These are phyloP conservation scores for Suillus variegatus DNA, from an alignment of 768 basidiomycete genomes.

Conservation along the genomic window DNA sequence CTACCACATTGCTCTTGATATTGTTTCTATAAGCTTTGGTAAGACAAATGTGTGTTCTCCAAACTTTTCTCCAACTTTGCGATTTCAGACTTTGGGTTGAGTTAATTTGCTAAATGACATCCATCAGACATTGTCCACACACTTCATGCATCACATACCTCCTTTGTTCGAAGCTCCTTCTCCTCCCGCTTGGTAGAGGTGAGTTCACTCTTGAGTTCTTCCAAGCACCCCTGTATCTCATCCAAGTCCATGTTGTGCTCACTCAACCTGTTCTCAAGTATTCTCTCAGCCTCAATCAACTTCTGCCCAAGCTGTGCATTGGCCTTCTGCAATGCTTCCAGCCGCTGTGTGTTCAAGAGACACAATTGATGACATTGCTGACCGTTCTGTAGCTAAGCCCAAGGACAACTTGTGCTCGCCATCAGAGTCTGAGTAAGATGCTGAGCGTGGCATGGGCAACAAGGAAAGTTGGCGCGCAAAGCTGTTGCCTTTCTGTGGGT, in stretches of 20 bases:
- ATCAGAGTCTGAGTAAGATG: slow-evolving; percentile 47
- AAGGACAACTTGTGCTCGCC: slow-evolving; percentile 51
- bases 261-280: slow-evolving; percentile 60
- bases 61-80: slow-evolving; percentile 71
- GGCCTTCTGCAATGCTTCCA: slow-evolving; percentile 71
- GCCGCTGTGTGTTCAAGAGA: slow-evolving; percentile 70
- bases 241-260: slow-evolving; percentile 86
- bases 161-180: slow-evolving; percentile 87
- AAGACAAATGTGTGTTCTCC: slow-evolving; percentile 71
- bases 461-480: slow-evolving; percentile 52
- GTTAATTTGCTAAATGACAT: slow-evolving; percentile 53
- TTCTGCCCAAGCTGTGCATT: slow-evolving; percentile 79
- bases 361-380: slow-evolving; percentile 56
- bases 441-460: slow-evolving; percentile 58
- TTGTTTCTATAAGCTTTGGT: slow-evolving; percentile 79
- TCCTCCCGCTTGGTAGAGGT: slow-evolving; percentile 85
- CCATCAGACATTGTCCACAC: slow-evolving; percentile 7
- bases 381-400: slow-evolving; percentile 63
- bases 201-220: slow-evolving; percentile 78
- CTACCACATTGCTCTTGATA: slow-evolving; percentile 86
- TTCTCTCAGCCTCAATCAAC: slow-evolving; percentile 71
- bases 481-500: no score
- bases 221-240: slow-evolving; percentile 73
- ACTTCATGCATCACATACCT: slow-evolving; percentile 47
- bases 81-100: slow-evolving; percentile 74